Percentiles rank a stretch among this genome's conserved stretches.
Conservation (phyloP, 2,329 filamentous ascomycete genomes). For the Fusarium drepaniforme region DNA sequence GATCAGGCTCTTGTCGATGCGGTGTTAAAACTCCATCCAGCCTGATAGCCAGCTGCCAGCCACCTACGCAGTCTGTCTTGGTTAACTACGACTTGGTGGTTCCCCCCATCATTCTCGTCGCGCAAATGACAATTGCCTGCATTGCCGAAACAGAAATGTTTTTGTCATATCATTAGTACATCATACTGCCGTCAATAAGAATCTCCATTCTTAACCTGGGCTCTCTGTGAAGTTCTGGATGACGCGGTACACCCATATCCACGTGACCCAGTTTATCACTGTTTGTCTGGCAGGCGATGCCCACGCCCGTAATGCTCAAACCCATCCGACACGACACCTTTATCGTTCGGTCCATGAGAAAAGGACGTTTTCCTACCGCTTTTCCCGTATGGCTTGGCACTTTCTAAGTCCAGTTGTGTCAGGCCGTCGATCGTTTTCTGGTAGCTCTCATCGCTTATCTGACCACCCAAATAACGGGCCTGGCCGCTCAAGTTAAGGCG, state of each 20-base stretch:
- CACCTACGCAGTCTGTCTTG: no score
- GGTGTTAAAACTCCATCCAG: no score
- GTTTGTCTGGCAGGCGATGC: background rate
- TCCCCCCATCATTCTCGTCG: no score
- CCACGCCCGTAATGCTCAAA: background rate
- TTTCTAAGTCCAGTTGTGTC: background rate
- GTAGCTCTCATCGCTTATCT: slow-evolving; percentile 18
- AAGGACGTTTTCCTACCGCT: background rate
- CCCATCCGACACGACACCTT: background rate
- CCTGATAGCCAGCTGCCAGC: no score
- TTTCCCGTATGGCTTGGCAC: background rate
- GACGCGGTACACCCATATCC: no score
- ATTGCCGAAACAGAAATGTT: no score
- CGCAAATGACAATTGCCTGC: no score
- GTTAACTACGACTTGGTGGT: no score
- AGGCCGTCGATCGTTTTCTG: background rate
- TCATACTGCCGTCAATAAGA: no score
- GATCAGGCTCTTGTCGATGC: no score
- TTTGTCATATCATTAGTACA: no score
- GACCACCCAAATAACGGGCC: slow-evolving; percentile 22
- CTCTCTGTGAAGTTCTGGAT: background rate
- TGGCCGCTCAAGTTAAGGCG: slow-evolving; percentile 34
- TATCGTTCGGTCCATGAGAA: background rate
- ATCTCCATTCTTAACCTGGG: no score
- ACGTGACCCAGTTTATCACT: background rate